Base-by-base conservation (phyloP, 345 rosid species). In the Cochlearia excelsa region DNA sequence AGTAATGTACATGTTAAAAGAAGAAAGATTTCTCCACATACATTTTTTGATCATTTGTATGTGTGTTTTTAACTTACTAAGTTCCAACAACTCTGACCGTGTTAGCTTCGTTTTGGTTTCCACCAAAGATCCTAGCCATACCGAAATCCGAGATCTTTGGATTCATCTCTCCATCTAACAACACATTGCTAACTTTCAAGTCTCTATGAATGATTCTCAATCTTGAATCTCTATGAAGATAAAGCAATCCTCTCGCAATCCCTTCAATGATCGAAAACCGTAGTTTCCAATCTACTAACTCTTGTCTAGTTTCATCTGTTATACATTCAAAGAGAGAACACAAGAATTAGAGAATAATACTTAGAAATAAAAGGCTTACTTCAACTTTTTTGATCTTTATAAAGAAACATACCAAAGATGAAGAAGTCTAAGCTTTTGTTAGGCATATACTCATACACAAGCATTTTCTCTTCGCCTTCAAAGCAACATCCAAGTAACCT, bases 101-200 rank as follows among this genome's bases (percentile, higher is more conserved):
- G 65, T 72, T 83, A 38, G 80, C 84, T 77, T 83, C 85, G 1
- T 71, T 58, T 56, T 79, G 80, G 35, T 79, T 78, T 1, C 76
- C 71, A 26, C 82, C 76, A 35, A 83, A 85, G 5, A 82, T 82
- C 44, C 87, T 74, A 0, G 92, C 92, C 86, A 79, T 77, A 46
- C 88, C 88, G 30, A 86, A 86, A 51, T 86, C 95, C 31, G 95
- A 86, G 30, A 86, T 86, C 62, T 82, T 86, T 0, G 88, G 90
- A 50, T 73, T 84, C 90, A 86, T 86, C 26, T 82, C 88, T 56
- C 63, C 84, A 50, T 86, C 95, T 75, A 86, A 52, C 57, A 86
- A 66, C 59, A 86, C 82, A 67, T 86, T 86, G 65, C 88, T 82
- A 2, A 83, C 79, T 60, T 86, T 16, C 23, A 16, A 16, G 23